Percentiles rank a stretch among this genome's conserved stretches.
Conservation (phyloP, 169 alveolate species). For the Sarcocystis neurona region DNA sequence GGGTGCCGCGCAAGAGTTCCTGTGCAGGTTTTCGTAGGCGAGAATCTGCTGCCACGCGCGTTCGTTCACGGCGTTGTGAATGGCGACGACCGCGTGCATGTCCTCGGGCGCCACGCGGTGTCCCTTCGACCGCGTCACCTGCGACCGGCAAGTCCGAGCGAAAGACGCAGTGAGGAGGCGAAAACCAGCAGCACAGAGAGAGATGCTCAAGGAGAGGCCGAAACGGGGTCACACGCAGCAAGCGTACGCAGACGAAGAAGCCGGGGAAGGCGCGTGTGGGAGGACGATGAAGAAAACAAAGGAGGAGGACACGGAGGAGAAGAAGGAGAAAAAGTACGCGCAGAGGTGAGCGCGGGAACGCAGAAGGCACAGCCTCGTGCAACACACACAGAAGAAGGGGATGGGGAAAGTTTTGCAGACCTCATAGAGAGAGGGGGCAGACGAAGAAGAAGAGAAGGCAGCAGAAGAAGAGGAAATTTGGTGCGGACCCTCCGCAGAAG, state of each 20-base stretch:
- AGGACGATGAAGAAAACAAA: neutral
- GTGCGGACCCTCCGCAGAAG: too few relatives aligned
- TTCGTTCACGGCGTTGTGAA: constrained; percentile 61
- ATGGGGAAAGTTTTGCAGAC: too few relatives aligned
- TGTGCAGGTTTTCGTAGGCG: constrained; percentile 36
- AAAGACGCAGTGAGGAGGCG: neutral
- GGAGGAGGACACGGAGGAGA: neutral
- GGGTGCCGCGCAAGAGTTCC: constrained; percentile 38
- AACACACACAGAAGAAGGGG: too few relatives aligned
- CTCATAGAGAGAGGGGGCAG: too few relatives aligned
- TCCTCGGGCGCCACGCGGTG: constrained; percentile 34
- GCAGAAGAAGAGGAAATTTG: too few relatives aligned
- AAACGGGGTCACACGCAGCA: neutral
- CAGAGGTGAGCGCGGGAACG: too few relatives aligned
- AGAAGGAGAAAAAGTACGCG: neutral
- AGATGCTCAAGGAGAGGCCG: neutral
- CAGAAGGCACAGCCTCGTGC: too few relatives aligned
- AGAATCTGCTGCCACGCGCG: constrained; percentile 39
- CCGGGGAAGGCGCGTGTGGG: neutral
- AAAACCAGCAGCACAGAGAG: neutral
- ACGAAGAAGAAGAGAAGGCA: too few relatives aligned
- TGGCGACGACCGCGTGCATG: constrained; percentile 61
- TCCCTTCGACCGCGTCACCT: constrained; percentile 56
- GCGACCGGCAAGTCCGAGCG: too few relatives aligned
- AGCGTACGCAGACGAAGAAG: neutral